phyloP scores from a whole-genome alignment of 2,329 filamentous ascomycete genomes.

The Aureobasidium uvarum region DNA sequence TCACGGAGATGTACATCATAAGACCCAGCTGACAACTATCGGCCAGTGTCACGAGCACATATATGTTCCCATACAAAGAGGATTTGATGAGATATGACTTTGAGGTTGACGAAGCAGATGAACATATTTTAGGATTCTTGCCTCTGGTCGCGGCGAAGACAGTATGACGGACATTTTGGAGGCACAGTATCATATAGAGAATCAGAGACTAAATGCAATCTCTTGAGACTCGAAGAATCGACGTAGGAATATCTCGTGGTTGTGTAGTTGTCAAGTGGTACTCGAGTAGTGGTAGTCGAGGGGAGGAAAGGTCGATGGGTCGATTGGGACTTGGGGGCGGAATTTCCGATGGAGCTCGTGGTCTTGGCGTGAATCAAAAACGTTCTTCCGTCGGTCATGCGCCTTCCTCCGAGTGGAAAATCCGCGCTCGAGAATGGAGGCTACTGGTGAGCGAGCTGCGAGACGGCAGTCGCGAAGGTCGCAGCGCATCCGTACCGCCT shows the following conservation, averaged over 20 bases:
- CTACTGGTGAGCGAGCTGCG: not conserved
- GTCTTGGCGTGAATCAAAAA: not conserved
- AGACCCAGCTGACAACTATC: not conserved
- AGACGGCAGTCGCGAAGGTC: conserved; percentile 7
- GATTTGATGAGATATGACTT: conserved; percentile 57
- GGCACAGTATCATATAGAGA: no score
- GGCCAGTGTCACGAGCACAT: conserved; percentile 51
- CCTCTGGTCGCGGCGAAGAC: not conserved
- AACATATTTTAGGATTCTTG: conserved; percentile 29
- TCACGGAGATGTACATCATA: not conserved
- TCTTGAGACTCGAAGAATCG: no score
- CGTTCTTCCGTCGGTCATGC: not conserved
- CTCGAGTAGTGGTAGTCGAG: not conserved
- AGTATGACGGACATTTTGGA: not conserved
- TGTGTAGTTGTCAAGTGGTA: not conserved
- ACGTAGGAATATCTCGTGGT: not conserved
- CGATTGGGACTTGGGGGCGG: no score
- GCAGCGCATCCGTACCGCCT: conserved; percentile 15
- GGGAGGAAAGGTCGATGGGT: not conserved
- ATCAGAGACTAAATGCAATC: no score
- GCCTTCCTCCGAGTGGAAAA: not conserved
- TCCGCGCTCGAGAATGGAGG: no score
- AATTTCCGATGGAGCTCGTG: no score
- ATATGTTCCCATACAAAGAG: conserved; percentile 55
- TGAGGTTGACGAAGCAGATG: conserved; percentile 48